A percentile compares a stretch with the other conserved stretches of the same genome.
Evolutionary conservation across 2,329 filamentous ascomycete species (phyloP).

Genomic region (Leptographium wingfieldii): DNA sequence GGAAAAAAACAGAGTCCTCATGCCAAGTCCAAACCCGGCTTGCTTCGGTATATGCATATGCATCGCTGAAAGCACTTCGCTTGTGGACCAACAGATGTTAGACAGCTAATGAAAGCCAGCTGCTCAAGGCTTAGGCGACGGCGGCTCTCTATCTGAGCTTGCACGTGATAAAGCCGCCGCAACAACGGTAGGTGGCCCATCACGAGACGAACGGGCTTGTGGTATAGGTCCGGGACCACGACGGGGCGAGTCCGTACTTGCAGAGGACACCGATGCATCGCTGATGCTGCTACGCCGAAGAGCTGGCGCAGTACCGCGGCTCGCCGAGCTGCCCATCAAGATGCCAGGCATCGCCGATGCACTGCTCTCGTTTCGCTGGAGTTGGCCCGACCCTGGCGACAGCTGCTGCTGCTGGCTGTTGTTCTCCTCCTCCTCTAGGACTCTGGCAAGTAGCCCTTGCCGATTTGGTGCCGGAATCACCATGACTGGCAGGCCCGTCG

Average conservation of each 20-base stretch:
- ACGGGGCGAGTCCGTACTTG: background rate
- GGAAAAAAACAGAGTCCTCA: background rate
- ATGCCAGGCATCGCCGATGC: background rate
- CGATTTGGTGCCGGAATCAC: conserved; percentile 50
- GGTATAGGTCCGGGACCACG: background rate
- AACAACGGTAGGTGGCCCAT: conserved; percentile 4
- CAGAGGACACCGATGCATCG: conserved; percentile 1
- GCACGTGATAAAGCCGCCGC: conserved; percentile 2
- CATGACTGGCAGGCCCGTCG: conserved; percentile 42
- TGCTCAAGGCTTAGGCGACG: background rate
- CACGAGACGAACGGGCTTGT: background rate
- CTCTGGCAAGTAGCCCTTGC: conserved; percentile 41
- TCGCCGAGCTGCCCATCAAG: background rate
- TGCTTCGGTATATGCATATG: background rate
- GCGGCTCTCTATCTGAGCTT: background rate
- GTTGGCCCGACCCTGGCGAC: background rate
- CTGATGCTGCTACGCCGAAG: conserved; percentile 6
- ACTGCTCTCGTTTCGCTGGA: background rate
- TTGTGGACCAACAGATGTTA: background rate
- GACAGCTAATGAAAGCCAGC: too few relatives aligned
- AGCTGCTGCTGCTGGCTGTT: background rate
- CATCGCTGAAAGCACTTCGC: background rate
- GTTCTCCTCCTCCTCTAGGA: conserved; percentile 40
- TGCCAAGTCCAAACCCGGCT: background rate
- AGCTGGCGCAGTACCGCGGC: background rate